Conservation (phyloP, 257 asterid species). For the Solanum commersonii region DNA sequence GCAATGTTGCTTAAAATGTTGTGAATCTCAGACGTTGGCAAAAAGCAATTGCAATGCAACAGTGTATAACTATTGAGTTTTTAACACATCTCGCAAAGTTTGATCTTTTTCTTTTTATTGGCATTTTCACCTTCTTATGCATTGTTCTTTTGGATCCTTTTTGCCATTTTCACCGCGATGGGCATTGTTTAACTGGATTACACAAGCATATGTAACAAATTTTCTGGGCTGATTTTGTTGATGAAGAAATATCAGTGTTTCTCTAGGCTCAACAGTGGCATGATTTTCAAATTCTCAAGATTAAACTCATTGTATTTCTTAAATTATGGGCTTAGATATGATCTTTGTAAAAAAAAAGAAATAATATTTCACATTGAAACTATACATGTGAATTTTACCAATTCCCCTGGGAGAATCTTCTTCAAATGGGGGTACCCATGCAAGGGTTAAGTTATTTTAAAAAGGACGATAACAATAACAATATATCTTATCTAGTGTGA, state of each 20-base stretch:
- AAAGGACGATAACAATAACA: neutral
- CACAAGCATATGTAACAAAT: neutral
- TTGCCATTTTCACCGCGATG: neutral
- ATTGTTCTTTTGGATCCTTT: neutral
- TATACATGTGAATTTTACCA: neutral
- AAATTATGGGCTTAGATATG: neutral
- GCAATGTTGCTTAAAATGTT: neutral
- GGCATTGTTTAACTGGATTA: neutral
- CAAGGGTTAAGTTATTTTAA: neutral
- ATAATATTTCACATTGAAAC: neutral
- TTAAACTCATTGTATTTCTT: neutral
- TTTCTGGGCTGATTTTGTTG: neutral
- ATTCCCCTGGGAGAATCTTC: neutral
- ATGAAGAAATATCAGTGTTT: neutral
- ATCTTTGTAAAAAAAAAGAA: neutral
- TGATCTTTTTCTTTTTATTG: neutral
- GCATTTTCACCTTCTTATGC: neutral
- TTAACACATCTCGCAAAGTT: neutral
- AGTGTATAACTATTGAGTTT: neutral
- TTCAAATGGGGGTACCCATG: neutral
- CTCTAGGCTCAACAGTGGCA: neutral
- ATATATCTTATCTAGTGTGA: accelerated
- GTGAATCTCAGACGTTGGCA: neutral
- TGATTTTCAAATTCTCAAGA: neutral
- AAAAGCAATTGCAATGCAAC: neutral